A percentile compares a stretch with the other conserved stretches of the same genome.
phyloP scores from a whole-genome alignment of 2,329 filamentous ascomycete genomes.

The Ophiocordyceps robertsii region DNA sequence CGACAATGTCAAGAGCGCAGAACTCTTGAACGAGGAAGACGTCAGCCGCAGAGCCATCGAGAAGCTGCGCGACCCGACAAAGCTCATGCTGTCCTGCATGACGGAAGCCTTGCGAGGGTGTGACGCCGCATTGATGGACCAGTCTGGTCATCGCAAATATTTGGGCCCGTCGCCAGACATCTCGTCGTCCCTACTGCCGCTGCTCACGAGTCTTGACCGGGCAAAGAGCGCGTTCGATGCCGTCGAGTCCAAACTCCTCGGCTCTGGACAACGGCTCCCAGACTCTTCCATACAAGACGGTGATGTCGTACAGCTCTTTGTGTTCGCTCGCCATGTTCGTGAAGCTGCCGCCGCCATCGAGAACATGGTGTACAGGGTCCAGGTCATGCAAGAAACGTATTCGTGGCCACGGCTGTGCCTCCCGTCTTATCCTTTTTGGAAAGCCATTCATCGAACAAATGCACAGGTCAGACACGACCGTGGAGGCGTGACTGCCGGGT shows the following conservation, averaged over 20 bases:
- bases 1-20: constrained; percentile 1
- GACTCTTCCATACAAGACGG: constrained; percentile 31
- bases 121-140: constrained; percentile 39
- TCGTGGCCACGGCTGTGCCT: constrained; percentile 28
- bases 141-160: constrained; percentile 34
- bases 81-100: constrained; percentile 32
- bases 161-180: constrained; percentile 28
- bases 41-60: constrained; percentile 10
- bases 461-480: constrained; percentile 44
- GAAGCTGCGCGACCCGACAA: constrained; percentile 30
- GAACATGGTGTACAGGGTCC: constrained; percentile 30
- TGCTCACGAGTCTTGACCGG: constrained; percentile 25
- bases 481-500: constrained; percentile 41
- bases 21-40: constrained; percentile 5
- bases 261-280: constrained; percentile 26
- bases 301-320: constrained; percentile 37
- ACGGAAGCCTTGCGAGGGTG: constrained; percentile 27
- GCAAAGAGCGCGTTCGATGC: constrained; percentile 31
- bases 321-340: constrained; percentile 40
- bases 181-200: constrained; percentile 26
- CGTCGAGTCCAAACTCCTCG: constrained; percentile 31
- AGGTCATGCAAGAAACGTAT: constrained; percentile 29
- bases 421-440: constrained; percentile 39
- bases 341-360: constrained; percentile 36
- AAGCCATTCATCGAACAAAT: constrained; percentile 39